Base-by-base conservation (phyloP, 2,329 filamentous ascomycete species). In the Lecanicillium sp. region DNA sequence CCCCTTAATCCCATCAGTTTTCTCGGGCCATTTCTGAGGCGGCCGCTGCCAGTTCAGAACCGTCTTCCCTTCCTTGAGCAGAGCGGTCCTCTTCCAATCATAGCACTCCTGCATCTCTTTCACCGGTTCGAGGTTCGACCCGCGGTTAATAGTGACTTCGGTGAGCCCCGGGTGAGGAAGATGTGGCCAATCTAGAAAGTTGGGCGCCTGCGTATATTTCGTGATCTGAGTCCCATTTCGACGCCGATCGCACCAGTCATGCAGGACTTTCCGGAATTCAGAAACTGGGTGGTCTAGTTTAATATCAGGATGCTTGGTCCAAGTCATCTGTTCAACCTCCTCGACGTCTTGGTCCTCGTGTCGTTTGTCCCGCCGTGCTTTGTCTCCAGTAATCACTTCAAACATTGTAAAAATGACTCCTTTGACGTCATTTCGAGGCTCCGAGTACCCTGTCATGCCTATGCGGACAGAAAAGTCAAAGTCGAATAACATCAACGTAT, bases 401-500 rank as follows among this genome's bases (percentile, higher is more conserved):
- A 59, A 60, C 14, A 54, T 5, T 11, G 58, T 60, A 42, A 59
- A 62, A 5, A 58, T 40, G 11, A 57, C 51, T n/a, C 52, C 53
- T 30, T 51, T 56, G 32, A 61, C 46, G 36, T 63, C 58, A 38
- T 57, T 47, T 13, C 52, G 45, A 5, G 45, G 39, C 29, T 46
- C 38, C 2, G 16, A 19, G 28, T 47, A 48, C 25, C 19, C 31
- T 13, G 36, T 35, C 3, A 28, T 18, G 5, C 42, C 44, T 12
- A 56, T 51, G 13, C 45, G 51, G 29, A 43, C 48, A 2, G 45
- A 38, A n/a, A 35, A 49, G 39, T 58, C 54, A 38, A 64, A 64
- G 48, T 64, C 60, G 33, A 63, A 61, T 2, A 65, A 32, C 41
- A 58, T 42, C 9, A 65, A 33, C 4, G 43, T 42, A 34, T 63